These are phyloP conservation scores for Bacidia gigantensis DNA, from an alignment of 495 filamentous ascomycete species.

Conservation along the genomic window DNA sequence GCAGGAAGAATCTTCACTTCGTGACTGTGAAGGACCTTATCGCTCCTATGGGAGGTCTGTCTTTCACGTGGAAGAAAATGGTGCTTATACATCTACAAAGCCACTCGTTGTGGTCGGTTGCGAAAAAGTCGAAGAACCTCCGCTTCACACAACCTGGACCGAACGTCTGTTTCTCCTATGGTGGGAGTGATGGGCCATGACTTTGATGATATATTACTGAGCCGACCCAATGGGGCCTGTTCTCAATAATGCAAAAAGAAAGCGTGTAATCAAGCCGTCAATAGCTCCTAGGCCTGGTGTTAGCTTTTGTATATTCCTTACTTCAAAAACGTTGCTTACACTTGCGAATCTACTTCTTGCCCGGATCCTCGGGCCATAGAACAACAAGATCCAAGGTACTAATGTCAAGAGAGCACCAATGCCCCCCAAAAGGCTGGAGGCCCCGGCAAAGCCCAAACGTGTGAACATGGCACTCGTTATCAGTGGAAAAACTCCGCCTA, in stretches of 20 bases:
- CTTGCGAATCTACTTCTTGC: slow-evolving; percentile 65
- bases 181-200: no score
- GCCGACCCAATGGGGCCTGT: no score
- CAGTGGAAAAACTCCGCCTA: slow-evolving; percentile 73
- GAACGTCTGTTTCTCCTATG: no score
- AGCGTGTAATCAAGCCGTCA: background rate
- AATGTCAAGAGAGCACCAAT: slow-evolving; percentile 56
- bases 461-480: slow-evolving; percentile 59
- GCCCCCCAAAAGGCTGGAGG: slow-evolving; percentile 61
- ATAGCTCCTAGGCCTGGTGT: background rate
- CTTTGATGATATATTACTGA: no score
- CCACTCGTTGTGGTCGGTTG: no score
- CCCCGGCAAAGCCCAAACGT: slow-evolving; percentile 56
- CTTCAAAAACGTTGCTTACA: slow-evolving; percentile 1
- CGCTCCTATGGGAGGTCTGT: no score
- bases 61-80: no score
- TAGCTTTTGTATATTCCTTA: background rate
- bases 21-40: no score
- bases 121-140: no score
- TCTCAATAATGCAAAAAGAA: no score
- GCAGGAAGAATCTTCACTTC: background rate
- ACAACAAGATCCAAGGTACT: slow-evolving; percentile 76
- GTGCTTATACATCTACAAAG: no score
- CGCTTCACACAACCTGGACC: no score
- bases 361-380: slow-evolving; percentile 68